Evolutionary conservation across 176 grass and related monocot genomes (phyloP).

Genomic region (Carex parvula): DNA sequence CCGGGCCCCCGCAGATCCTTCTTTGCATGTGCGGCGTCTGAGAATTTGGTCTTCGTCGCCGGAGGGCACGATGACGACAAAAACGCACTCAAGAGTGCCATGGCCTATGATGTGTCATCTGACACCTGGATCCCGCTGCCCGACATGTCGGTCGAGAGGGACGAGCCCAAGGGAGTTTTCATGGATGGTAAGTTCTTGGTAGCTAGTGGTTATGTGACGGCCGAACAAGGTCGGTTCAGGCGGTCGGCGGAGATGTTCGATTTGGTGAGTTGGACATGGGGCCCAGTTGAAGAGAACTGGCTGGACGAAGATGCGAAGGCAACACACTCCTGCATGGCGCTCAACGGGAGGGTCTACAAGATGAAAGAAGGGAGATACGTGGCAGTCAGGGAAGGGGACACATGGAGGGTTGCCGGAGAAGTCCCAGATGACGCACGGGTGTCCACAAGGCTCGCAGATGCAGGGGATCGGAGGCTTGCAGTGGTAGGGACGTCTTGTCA

Average conservation of each 20-base stretch:
- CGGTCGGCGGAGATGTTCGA: constrained; percentile 61
- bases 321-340: constrained; percentile 42
- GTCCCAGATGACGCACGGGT: constrained; percentile 56
- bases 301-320: constrained; percentile 50
- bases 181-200: constrained; percentile 51
- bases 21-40: constrained; percentile 60
- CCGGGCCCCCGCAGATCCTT: constrained; percentile 34
- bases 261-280: constrained; percentile 37
- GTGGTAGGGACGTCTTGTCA: constrained; percentile 52
- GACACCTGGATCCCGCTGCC: constrained; percentile 56
- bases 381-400: constrained; percentile 30
- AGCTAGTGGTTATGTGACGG: constrained; percentile 72
- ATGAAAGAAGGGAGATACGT: constrained; percentile 42
- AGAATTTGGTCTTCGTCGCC: constrained; percentile 51
- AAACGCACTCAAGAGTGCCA: constrained; percentile 73
- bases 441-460: constrained; percentile 21
- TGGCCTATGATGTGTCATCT: constrained; percentile 53
- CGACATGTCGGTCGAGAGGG: constrained; percentile 71
- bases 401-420: constrained; percentile 46
- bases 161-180: constrained; percentile 74
- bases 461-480: constrained; percentile 38
- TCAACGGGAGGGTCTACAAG: constrained; percentile 47
- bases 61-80: constrained; percentile 93
- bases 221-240: constrained; percentile 60
- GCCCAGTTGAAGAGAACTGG: constrained; percentile 8